Base-by-base conservation (phyloP, 805 yeast genomes). In the Barnettozyma populi region DNA sequence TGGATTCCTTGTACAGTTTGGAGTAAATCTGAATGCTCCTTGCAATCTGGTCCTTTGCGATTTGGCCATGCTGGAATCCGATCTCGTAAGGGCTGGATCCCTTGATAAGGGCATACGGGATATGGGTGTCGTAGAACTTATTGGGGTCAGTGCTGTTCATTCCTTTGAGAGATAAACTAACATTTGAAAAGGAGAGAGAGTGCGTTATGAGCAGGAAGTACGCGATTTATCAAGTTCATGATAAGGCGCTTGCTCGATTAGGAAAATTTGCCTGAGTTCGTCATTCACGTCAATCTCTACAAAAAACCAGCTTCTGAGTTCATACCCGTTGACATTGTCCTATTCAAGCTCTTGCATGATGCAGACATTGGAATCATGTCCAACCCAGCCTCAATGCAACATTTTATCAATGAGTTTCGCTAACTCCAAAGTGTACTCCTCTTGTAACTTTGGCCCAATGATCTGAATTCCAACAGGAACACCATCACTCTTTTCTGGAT, bases 21-120 rank as follows among this genome's bases (percentile, higher is more conserved):
- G 59, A 51, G 44, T 69, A 69, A 41, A 66, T 52, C 23, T 47
- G 54, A 18, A 69, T 56, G 37, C 68, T 59, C 27, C 57, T 57
- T 8, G 37, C 41, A 35, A 69, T 67, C 42, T 60, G 61, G 5
- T 47, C 46, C 41, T 55, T 53, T n/a, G 70, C 73, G 5, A 54
- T 53, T 18, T 48, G 45, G 35, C 73, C 73, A 50, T 69, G 74
- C 23, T 58, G 56, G 13, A 55, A 45, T 4, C 74, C 72, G 42
- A 69, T 64, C 47, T 64, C 64, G 21, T 51, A 57, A 13, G 59
- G 55, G n/a, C 61, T 47, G 3, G 60, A 63, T 4, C 46, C 44
- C 7, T 39, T 25, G 29, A 59, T 45, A 38, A 50, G 56, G 25
- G 55, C 56, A 36, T 58, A 62, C 11, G 64, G 63, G 20, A 56